phyloP scores from a whole-genome alignment of 2,329 filamentous ascomycete species.

The Fusarium abutilonis region DNA sequence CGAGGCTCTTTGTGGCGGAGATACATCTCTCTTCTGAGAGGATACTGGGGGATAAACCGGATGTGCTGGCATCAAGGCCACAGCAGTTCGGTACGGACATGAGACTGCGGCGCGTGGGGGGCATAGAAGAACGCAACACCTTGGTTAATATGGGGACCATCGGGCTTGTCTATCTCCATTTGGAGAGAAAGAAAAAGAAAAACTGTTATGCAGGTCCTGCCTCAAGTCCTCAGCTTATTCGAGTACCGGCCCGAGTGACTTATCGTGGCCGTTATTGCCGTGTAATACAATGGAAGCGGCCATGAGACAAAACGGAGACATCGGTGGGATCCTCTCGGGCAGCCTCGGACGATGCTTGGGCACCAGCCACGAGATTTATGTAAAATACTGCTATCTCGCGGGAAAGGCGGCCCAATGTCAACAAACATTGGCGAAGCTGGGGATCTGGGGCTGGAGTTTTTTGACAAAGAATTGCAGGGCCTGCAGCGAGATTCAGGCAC shows the following conservation, averaged over 20 bases:
- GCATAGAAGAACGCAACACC: conserved; percentile 12
- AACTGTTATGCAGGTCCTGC: conserved; percentile 34
- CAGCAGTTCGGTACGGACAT: conserved; percentile 23
- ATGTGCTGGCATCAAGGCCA: conserved; percentile 25
- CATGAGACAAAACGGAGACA: neutral
- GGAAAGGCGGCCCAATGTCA: conserved; percentile 26
- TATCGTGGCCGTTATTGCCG: conserved; percentile 28
- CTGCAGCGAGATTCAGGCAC: neutral
- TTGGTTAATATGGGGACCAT: conserved; percentile 10
- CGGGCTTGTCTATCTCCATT: conserved; percentile 12
- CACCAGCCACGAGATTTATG: conserved; percentile 6
- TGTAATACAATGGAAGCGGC: neutral
- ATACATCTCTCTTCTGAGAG: conserved; percentile 11
- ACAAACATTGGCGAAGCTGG: conserved; percentile 7
- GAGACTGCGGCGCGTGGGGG: conserved; percentile 28
- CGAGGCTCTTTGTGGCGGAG: conserved; percentile 26
- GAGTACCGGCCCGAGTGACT: conserved; percentile 18
- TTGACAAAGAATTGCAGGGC: conserved; percentile 11
- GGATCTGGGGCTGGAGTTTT: conserved; percentile 14
- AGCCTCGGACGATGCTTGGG: conserved; percentile 9
- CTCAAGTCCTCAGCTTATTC: conserved; percentile 13
- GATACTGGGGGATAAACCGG: conserved; percentile 24
- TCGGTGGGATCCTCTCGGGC: conserved; percentile 8
- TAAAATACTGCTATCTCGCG: conserved; percentile 5
- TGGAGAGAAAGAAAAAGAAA: conserved; percentile 20